Conservation (phyloP, 139 green algal genomes). For the Zygnema circumcarinatum region DNA sequence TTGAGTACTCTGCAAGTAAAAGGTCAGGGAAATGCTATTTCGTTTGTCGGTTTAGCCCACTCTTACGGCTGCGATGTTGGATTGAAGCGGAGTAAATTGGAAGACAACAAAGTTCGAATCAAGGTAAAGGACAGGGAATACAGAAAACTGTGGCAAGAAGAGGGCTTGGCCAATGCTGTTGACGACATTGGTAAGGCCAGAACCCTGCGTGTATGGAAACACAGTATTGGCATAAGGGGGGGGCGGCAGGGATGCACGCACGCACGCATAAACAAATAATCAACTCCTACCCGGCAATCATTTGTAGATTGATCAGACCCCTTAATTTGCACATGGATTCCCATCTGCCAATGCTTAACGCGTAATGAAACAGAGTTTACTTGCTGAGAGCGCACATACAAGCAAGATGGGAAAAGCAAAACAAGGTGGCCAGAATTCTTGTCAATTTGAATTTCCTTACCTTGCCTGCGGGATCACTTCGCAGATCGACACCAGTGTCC, state of each 20-base stretch:
- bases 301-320: too few relatives aligned
- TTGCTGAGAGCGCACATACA: too few relatives aligned
- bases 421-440: constrained; percentile 1
- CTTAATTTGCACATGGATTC: too few relatives aligned
- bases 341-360: too few relatives aligned
- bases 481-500: constrained; percentile 24
- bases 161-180: constrained; percentile 1
- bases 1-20: too few relatives aligned
- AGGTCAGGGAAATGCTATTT: too few relatives aligned
- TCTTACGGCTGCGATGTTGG: constrained; percentile 28
- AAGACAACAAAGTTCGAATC: constrained; percentile 29
- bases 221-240: too few relatives aligned
- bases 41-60: too few relatives aligned
- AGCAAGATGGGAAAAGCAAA: constrained; percentile 8
- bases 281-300: too few relatives aligned
- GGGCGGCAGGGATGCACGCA: too few relatives aligned
- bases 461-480: neutral
- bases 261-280: too few relatives aligned
- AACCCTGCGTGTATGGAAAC: constrained; percentile 16
- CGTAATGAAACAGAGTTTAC: too few relatives aligned
- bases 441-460: constrained; percentile 5
- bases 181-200: neutral
- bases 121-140: constrained; percentile 38
- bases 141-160: constrained; percentile 38
- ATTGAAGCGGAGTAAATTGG: constrained; percentile 31